Percentiles rank a stretch among this genome's conserved stretches.
Conservation (phyloP, 1,139 yeast genomes). For the Eremothecium cymbalariae region DNA sequence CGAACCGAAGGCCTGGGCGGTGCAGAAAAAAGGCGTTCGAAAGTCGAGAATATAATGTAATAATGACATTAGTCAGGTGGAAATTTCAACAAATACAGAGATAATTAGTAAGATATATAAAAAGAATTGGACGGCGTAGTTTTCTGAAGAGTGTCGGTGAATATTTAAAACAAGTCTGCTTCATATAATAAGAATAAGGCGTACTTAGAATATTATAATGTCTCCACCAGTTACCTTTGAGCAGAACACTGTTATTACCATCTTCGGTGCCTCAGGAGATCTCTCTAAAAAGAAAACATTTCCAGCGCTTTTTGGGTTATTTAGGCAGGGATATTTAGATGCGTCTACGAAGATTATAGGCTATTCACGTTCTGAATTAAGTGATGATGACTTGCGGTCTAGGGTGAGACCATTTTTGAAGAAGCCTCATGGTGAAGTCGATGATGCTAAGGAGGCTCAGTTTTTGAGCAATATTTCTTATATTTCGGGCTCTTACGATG, state of each 20-base stretch:
- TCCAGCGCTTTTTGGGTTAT: conserved; percentile 68
- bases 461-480: conserved; percentile 63
- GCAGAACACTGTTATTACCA: conserved; percentile 65
- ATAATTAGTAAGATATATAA: background rate
- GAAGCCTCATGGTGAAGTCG: conserved; percentile 42
- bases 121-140: background rate
- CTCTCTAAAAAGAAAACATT: conserved; percentile 93
- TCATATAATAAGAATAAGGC: background rate
- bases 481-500: conserved; percentile 71
- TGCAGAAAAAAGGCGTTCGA: no score
- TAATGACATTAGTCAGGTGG: background rate
- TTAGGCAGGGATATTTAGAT: conserved; percentile 74
- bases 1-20: no score
- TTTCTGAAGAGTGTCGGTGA: no score
- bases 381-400: conserved; percentile 54
- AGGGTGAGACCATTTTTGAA: conserved; percentile 64
- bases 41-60: background rate
- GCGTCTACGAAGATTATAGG: conserved; percentile 68
- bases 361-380: conserved; percentile 77
- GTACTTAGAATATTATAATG: conserved; percentile 1
- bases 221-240: conserved; percentile 35
- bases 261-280: conserved; percentile 96
- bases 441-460: conserved; percentile 43
- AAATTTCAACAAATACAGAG: background rate
- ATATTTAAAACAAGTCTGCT: conserved; percentile 2